Base-by-base conservation (phyloP, 371 early-diverging fungal species). In the Rhizopus arrhizus region DNA sequence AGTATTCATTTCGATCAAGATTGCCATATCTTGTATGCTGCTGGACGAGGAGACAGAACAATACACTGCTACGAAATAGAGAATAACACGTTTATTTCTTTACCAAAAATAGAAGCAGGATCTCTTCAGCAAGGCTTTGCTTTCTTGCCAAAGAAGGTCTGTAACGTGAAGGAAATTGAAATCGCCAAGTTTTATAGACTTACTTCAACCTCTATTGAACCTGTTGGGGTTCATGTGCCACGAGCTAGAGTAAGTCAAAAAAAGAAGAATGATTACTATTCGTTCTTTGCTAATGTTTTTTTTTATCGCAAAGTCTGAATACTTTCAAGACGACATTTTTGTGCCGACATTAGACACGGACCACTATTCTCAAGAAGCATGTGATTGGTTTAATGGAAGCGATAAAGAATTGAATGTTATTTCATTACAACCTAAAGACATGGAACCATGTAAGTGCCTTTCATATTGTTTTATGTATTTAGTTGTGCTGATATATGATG, bases 291-390 rank as follows among this genome's bases (percentile, higher is more conserved):
- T 55, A 15, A 41, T 47, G 3, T 13, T 10, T 43, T 42, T 33
- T 57, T 54, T 36, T 41, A 54, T 43, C 15, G 13, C n/a, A 43
- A 43, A 88, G 76, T 87, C 85, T 36, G 92, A 93, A 57, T 91
- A 70, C 48, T 94, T 95, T 69, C 94, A 95, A 71, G 94, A 95
- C 64, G 94, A 93, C 48, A 66, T 95, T 12, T 95, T 84, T 73
- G 80, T 89, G 0, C 83, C 78, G 29, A 90, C 93, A 0, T 53
- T 65, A 0, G 90, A 89, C 64, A 63, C 69, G 3, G 82, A 80
- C 41, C 69, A 73, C 9, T 67, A 89, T 0, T 60, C 81, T 0
- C 67, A 89, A 49, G 65, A 72, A 13, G 79, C 87, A 0, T 64
- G 50, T 0, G 79, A 73, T 9, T 94, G 91, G 90, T 73, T 85